Base-by-base conservation (phyloP, 768 basidiomycete species). In the Boletus rubroflammeus region DNA sequence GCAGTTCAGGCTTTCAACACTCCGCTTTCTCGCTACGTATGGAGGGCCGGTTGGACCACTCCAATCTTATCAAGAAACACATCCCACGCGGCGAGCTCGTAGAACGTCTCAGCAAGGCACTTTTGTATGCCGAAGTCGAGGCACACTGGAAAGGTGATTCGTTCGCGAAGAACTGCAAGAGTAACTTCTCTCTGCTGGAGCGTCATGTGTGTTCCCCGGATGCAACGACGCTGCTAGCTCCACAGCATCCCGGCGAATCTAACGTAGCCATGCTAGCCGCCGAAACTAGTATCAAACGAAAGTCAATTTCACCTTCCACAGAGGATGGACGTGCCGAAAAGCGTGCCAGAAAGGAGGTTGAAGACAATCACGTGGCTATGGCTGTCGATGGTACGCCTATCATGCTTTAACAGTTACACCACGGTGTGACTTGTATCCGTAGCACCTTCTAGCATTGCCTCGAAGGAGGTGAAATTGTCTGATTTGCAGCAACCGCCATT, bases 101-200 rank as follows among this genome's bases (percentile, higher is more conserved):
- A 38, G 89, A 93, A 53, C 81, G 92, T 23, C 80, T 93, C 32
- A 79, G 81, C 66, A 93, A 90, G 71, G 83, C 91, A 4, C 73
- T 93, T 17, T 79, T 93, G 10, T 93, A 90, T 60, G 75, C 79
- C 19, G 91, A 93, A 72, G 88, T 88, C 49, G 91, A 93, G 74
- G 79, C 85, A 7, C 91, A 93, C 62, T 93, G 88, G 85, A 81
- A 82, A 56, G 78, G 78, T 9, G 82, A 83, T 64, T 73, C 76
- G 34, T 72, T 86, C 54, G 78, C 81, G 7, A 76, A 73, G 42
- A 83, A 80, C 61, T 93, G 91, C 78, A 84, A 81, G 64, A 75
- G 78, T 32, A 68, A 77, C 11, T 92, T 93, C 73, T 85, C 86
- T 17, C 73, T 93, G n/a, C 75, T 93, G 28, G 84, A 88, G 54